Base-by-base conservation (phyloP, 106 monocot genomes). In the Narthecium ossifragum region DNA sequence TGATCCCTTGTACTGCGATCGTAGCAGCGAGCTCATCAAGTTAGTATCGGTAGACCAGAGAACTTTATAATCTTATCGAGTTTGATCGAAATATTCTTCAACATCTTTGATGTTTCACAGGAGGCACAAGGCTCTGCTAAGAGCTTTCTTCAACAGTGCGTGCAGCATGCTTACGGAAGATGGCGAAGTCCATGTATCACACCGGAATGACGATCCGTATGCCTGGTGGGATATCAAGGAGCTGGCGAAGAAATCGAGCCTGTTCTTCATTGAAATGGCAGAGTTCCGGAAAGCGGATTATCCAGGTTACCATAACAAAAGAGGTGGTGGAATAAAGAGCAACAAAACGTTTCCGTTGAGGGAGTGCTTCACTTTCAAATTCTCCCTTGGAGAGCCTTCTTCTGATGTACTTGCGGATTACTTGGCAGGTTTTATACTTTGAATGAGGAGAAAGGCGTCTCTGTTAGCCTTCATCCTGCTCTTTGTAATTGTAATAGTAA, bases 261-360 rank as follows among this genome's bases (percentile, higher is more conserved):
- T 72, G 25, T 5, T 47, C 26, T 10, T 72, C 55, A 64, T 34
- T 15, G 57, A 57, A 26, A 55, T 46, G 62, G 34, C 24, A 15
- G 48, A 47, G 32, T 72, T 64, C 31, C 0, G 13, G 26, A 63
- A 63, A 25, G 17, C 1, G 2, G 59, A 69, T 30, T 72, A 57
- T 21, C 63, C 56, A 14, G 53, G 63, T 6, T 72, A 72, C 5
- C 63, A 72, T 23, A 63, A 64, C 49, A 72, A 63, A 56, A 56
- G 71, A 20, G 55, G 71, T n/a, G 48, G 34, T 22, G 57, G 34
- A 2, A 48, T 72, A 30, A 57, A 63, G 18, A 39, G 48, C 48
- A 63, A 63, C 45, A 62, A 63, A 46, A 71, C 43, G 8, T 71
- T 62, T 28, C 62, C 62, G 15, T 9, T 71, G 7, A 26, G 13